A percentile compares a stretch with the other conserved stretches of the same genome.
phyloP scores from a whole-genome alignment of 2,329 filamentous ascomycete genomes.

The Claviceps maximensis region DNA sequence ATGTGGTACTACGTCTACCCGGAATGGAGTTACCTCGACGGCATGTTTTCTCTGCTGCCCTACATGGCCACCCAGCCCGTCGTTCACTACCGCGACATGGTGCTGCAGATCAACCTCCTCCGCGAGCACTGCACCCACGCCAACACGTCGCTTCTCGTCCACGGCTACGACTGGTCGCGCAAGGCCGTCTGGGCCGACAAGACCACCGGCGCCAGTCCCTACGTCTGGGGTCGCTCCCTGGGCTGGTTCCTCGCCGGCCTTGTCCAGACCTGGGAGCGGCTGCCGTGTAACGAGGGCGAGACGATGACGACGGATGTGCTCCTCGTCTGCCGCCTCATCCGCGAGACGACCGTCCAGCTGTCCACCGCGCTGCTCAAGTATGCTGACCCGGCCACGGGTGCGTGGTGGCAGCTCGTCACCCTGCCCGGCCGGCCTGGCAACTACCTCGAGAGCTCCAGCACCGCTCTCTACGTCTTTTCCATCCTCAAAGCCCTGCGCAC shows the following conservation, averaged over 20 bases:
- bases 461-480: constrained; percentile 43
- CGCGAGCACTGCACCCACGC: constrained; percentile 5
- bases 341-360: background rate
- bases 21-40: constrained; percentile 39
- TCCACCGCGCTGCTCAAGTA: constrained; percentile 20
- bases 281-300: constrained; percentile 10
- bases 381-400: constrained; percentile 28
- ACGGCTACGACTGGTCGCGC: constrained; percentile 39
- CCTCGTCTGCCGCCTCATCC: constrained; percentile 11
- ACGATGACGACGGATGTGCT: background rate
- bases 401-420: constrained; percentile 41
- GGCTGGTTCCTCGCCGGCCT: constrained; percentile 42
- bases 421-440: constrained; percentile 40
- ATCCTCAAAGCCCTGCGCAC: constrained; percentile 9
- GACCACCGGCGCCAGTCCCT: constrained; percentile 33
- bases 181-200: constrained; percentile 38
- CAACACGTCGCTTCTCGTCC: constrained; percentile 18
- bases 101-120: constrained; percentile 10
- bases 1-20: constrained; percentile 31
- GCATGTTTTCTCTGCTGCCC: constrained; percentile 35
- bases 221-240: constrained; percentile 39
- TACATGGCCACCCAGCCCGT: constrained; percentile 17
- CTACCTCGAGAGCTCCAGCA: constrained; percentile 46
- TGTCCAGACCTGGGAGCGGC: constrained; percentile 34
- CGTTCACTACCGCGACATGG: constrained; percentile 11